Evolutionary conservation across 495 filamentous ascomycete species (phyloP), one percentile per base, ranked within the genome.

Genomic region (Thermochaetoides thermophila): DNA sequence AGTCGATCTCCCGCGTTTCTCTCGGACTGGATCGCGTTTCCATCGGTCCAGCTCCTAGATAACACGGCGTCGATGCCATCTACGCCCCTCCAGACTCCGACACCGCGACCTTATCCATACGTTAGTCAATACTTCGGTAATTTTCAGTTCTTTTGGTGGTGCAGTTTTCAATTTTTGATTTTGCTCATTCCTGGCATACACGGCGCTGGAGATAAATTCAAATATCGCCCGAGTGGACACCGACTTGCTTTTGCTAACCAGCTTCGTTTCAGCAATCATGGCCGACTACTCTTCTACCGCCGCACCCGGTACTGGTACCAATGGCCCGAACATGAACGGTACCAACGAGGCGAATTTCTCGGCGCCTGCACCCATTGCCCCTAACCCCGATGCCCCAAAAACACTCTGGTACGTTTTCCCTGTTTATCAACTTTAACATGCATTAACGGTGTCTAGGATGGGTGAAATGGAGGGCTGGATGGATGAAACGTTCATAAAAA

Each of bases 391-490:
- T 20, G 40, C 50, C 12, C 42, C 50, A 8, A 58, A 58, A 44
- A 59, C 63, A 9, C 54, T 67, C 0, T 67, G 63, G 62, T 66
- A 56, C 37, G 52, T 36, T 15, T 9, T 3, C 8, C 7, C 8
- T 16, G 2, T 21, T 30, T 39, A 39, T 42, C 11, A 14, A 16
- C 19, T 52, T 42, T 30, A 66, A 64, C 60, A 80, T n/a, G n/a
- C n/a, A n/a, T n/a, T n/a, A n/a, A n/a, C n/a, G n/a, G n/a, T n/a
- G n/a, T n/a, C n/a, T n/a, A n/a, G 86, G 89, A 99, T 99, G 89
- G 89, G 89, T 38, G 89, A 99, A 53, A 78, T 99, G 48, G 89
- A 96, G 57, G 83, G 84, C 3, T 99, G 89, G 89, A 96, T 99
- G 57, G 89, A 99, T 54, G 89, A 99, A 61, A 91, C 81, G 54